phyloP scores from a whole-genome alignment of 306 rosid genomes.

The Carpinus viminea region DNA sequence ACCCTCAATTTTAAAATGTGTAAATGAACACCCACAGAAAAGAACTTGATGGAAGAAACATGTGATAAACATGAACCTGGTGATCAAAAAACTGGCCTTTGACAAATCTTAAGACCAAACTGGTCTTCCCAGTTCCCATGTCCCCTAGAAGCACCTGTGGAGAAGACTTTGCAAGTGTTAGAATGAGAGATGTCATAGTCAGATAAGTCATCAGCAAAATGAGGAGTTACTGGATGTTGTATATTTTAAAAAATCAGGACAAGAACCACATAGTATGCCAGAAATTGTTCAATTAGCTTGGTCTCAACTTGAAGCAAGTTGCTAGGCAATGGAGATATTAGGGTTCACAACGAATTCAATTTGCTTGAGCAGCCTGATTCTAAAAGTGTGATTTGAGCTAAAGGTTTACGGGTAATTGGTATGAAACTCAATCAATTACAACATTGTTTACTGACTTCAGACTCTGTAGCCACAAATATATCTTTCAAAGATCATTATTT shows the following conservation, averaged over 20 bases:
- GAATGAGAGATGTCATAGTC: background rate
- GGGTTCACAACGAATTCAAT: background rate
- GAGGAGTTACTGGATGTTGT: background rate
- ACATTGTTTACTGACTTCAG: background rate
- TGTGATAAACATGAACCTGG: slow-evolving; percentile 50
- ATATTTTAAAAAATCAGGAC: background rate
- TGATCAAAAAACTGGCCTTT: slow-evolving; percentile 70
- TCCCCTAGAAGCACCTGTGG: slow-evolving; percentile 56
- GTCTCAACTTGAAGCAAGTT: background rate
- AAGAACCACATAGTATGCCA: background rate
- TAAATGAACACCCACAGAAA: background rate
- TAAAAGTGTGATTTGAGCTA: no score
- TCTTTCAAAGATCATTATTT: background rate
- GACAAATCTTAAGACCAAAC: slow-evolving; percentile 78
- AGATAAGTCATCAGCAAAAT: background rate
- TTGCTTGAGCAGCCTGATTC: background rate
- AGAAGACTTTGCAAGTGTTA: background rate
- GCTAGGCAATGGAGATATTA: background rate
- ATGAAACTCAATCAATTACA: no score
- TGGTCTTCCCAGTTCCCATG: slow-evolving; percentile 63
- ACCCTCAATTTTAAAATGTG: slow-evolving; percentile 2
- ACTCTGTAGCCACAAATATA: background rate
- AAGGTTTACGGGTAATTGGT: background rate
- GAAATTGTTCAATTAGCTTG: background rate
- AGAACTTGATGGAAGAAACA: slow-evolving; percentile 1